Percentiles rank a stretch among this genome's conserved stretches.
phyloP scores from a whole-genome alignment of 1,284 basidiomycete species.

The Porodaedalea pini region DNA sequence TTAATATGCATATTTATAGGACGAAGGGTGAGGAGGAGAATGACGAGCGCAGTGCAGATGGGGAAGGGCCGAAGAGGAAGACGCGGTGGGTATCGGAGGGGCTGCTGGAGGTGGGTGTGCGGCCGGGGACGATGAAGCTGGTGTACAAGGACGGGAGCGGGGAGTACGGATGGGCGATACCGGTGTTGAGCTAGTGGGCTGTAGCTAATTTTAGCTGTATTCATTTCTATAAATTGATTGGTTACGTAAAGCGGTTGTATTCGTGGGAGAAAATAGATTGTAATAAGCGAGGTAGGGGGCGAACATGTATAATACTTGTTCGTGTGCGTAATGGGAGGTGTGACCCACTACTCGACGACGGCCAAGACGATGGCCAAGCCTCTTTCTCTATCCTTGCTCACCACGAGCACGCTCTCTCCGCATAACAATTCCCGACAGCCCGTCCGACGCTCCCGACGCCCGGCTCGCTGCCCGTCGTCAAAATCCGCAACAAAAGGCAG shows the following conservation, averaged over 20 bases:
- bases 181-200: background rate
- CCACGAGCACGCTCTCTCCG: too few relatives aligned
- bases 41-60: too few relatives aligned
- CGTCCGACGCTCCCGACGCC: background rate
- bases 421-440: background rate
- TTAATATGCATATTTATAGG: slow-evolving; percentile 5
- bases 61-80: background rate
- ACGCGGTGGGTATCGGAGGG: slow-evolving; percentile 4
- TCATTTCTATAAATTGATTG: background rate
- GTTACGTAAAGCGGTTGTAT: background rate
- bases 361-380: slow-evolving; percentile 10
- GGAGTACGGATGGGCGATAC: slow-evolving; percentile 33
- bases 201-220: background rate
- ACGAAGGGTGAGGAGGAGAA: slow-evolving; percentile 7
- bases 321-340: too few relatives aligned
- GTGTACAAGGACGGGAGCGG: slow-evolving; percentile 55
- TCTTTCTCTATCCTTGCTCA: background rate
- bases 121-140: slow-evolving; percentile 65
- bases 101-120: slow-evolving; percentile 57
- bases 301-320: too few relatives aligned
- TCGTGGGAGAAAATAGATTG: slow-evolving; percentile 11
- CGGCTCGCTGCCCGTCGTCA: background rate
- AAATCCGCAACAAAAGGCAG: background rate
- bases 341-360: too few relatives aligned
- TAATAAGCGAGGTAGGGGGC: too few relatives aligned